phyloP scores from a whole-genome alignment of 495 filamentous ascomycete species.

The Xeromyces bisporus region DNA sequence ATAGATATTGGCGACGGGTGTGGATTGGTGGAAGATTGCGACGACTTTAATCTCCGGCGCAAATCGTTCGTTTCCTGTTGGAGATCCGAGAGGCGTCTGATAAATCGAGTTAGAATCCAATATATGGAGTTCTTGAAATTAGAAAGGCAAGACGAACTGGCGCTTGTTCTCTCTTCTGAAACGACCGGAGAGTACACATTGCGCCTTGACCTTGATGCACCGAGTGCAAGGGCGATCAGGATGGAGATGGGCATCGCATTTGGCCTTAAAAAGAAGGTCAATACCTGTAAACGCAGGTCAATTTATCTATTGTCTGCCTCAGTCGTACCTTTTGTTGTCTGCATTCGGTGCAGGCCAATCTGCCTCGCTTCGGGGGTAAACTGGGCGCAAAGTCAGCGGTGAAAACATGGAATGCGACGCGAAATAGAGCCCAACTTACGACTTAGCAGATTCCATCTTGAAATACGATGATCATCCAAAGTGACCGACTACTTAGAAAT shows the following conservation, averaged over 20 bases:
- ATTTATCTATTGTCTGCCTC: neutral
- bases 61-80: slow-evolving; percentile 24
- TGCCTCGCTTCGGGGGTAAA: slow-evolving; percentile 20
- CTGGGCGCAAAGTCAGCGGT: neutral
- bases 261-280: slow-evolving; percentile 12
- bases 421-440: neutral
- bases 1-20: slow-evolving; percentile 15
- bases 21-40: slow-evolving; percentile 6
- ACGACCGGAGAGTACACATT: slow-evolving; percentile 24
- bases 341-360: slow-evolving; percentile 30
- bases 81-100: slow-evolving; percentile 21
- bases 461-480: too few species aligned
- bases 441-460: neutral
- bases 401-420: neutral
- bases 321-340: slow-evolving; percentile 26
- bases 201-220: slow-evolving; percentile 19
- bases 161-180: slow-evolving; percentile 31
- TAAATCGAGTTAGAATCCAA: neutral
- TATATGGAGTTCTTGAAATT: neutral
- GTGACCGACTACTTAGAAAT: too few species aligned
- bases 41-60: slow-evolving; percentile 16
- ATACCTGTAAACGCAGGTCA: neutral
- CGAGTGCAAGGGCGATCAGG: slow-evolving; percentile 19
- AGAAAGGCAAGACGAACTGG: slow-evolving; percentile 9
- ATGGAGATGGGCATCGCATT: slow-evolving; percentile 25